Base-by-base conservation (phyloP, 495 filamentous ascomycete genomes). In the Lasiosphaeris hirsuta region DNA sequence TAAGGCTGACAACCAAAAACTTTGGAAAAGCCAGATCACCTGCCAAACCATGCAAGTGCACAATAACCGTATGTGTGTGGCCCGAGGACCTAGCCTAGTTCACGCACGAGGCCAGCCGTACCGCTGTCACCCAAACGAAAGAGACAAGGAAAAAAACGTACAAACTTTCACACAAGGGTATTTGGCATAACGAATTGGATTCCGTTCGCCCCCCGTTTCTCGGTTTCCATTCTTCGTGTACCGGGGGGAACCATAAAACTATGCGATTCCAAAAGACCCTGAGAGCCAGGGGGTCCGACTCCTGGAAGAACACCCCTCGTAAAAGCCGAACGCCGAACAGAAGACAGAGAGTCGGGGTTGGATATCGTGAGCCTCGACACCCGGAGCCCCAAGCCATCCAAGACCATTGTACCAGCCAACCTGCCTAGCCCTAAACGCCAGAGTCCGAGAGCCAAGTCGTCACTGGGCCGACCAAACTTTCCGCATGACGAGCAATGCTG, bases 81-180 rank as follows among this genome's bases (percentile, higher is more conserved):
- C 23, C 23, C 23, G 23, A 30, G 23, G 23, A 30, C 23, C 23
- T 30, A 49, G 19, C 23, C 23, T 23, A 4, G 8, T 3, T 23
- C 19, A 36, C 10, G 1, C 19, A 5, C 17, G 45, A 11, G 3
- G 17, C 17, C 45, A 48, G 14, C 43, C 23, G 23, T 30, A 30
- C 13, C 13, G 10, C 43, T 15, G 17, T 10, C 13, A 30, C 23
- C 33, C 46, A 34, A 30, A 40, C 1, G 36, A 39, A 55, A 60
- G 57, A 48, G 18, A 43, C 15, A 53, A 45, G 52, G 41, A 60
- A 54, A 61, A 44, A 35, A 30, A 14, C 47, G 47, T 50, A 58
- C 56, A 30, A 30, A 5, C 23, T 30, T 51, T 51, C 49, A 44
- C 35, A 58, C 33, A 30, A 30, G 56, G 56, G 56, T 58, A 58